Percentiles rank a stretch among this genome's conserved stretches.
phyloP scores from a whole-genome alignment of 2,329 filamentous ascomycete species.

The Stromatinia cepivora region DNA sequence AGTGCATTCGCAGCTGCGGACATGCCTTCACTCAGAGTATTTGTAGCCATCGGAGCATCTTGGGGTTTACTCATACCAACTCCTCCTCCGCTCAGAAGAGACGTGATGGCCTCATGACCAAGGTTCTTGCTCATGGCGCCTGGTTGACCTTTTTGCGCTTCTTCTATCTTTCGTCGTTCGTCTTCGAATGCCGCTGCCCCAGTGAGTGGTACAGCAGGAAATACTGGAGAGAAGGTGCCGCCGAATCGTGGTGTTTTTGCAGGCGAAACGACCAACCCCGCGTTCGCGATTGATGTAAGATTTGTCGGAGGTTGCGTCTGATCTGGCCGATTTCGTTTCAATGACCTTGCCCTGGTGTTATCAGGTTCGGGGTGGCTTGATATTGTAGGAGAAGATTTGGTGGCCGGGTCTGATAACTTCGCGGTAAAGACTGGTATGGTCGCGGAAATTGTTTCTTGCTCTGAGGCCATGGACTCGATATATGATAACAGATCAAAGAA shows the following conservation, averaged over 20 bases:
- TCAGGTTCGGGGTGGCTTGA: constrained; percentile 30
- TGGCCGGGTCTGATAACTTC: constrained; percentile 31
- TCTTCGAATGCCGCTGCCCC: constrained; percentile 57
- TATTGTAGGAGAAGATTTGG: constrained; percentile 26
- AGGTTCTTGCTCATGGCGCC: constrained; percentile 53
- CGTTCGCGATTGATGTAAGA: constrained; percentile 36
- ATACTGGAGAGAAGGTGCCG: constrained; percentile 40
- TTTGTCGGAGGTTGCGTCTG: constrained; percentile 30
- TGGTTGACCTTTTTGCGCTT: constrained; percentile 45
- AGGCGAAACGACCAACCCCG: constrained; percentile 37
- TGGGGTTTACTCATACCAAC: constrained; percentile 58
- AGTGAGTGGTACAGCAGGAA: constrained; percentile 48
- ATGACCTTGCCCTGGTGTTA: constrained; percentile 33
- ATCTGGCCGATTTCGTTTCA: constrained; percentile 39
- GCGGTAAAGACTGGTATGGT: constrained; percentile 33
- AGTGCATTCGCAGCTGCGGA: constrained; percentile 38
- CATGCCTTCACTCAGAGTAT: constrained; percentile 39
- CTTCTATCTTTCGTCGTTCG: constrained; percentile 51
- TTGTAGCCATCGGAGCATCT: constrained; percentile 47
- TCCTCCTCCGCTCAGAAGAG: constrained; percentile 54
- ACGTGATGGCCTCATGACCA: constrained; percentile 53
- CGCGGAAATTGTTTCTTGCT: constrained; percentile 34
- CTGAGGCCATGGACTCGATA: constrained; percentile 37
- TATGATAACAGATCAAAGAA: neutral
- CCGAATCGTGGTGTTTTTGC: constrained; percentile 40